Conservation (phyloP, 2,329 filamentous ascomycete genomes). For the Exophiala lecanii-corni region DNA sequence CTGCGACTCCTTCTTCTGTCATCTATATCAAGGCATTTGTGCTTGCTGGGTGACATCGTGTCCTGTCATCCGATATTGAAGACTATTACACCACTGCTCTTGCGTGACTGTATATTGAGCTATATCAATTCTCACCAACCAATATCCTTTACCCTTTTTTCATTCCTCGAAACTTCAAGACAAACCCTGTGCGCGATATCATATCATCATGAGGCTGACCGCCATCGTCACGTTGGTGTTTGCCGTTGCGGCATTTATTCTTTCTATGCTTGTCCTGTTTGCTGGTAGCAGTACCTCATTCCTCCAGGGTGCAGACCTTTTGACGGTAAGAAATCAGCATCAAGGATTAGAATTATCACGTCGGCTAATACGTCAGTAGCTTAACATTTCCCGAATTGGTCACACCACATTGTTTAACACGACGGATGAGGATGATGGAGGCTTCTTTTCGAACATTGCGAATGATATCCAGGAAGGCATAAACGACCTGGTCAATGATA, state of each 20-base stretch:
- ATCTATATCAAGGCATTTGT: neutral
- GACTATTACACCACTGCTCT: too few relatives aligned
- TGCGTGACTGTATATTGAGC: too few relatives aligned
- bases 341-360: too few relatives aligned
- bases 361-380: too few relatives aligned
- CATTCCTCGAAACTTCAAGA: too few relatives aligned
- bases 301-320: constrained; percentile 53
- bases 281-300: constrained; percentile 54
- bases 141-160: too few relatives aligned
- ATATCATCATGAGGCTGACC: constrained; percentile 41
- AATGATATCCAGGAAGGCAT: constrained; percentile 40
- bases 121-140: too few relatives aligned
- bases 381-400: constrained; percentile 56
- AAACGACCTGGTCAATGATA: constrained; percentile 35
- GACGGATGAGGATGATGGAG: constrained; percentile 28
- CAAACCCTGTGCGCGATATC: too few relatives aligned
- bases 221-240: constrained; percentile 49
- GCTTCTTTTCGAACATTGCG: constrained; percentile 34
- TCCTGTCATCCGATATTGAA: too few relatives aligned
- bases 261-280: constrained; percentile 58
- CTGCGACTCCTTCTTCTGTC: neutral
- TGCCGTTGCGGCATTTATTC: constrained; percentile 51
- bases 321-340: constrained; percentile 51
- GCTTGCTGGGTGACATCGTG: too few relatives aligned
- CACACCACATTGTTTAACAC: constrained; percentile 31